A percentile compares a stretch with the other conserved stretches of the same genome.
phyloP scores from a whole-genome alignment of 2,329 filamentous ascomycete species.

The Epichloe sp. region DNA sequence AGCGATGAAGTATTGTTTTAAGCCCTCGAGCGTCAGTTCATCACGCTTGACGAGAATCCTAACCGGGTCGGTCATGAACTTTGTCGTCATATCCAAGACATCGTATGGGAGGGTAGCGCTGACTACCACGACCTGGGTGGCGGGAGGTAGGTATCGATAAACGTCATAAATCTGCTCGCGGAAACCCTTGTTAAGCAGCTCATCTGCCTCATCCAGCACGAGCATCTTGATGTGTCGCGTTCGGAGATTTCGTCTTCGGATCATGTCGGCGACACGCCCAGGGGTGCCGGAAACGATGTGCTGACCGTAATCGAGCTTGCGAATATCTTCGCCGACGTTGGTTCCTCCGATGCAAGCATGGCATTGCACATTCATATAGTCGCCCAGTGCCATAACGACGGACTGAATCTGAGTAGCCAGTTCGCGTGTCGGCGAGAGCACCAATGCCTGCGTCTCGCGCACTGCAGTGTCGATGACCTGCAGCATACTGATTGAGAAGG shows the following conservation, averaged over 20 bases:
- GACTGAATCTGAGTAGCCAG: slow-evolving; percentile 97
- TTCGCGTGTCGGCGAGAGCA: slow-evolving; percentile 92
- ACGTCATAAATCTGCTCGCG: slow-evolving; percentile 98
- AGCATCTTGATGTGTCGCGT: slow-evolving; percentile 53
- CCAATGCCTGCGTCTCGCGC: slow-evolving; percentile 85
- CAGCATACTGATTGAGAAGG: slow-evolving; percentile 91
- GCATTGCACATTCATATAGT: slow-evolving; percentile 99
- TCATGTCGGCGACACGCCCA: slow-evolving; percentile 70
- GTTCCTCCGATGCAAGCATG: slow-evolving; percentile 97
- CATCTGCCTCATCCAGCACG: slow-evolving; percentile 47
- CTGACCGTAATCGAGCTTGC: slow-evolving; percentile 93
- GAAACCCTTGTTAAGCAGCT: slow-evolving; percentile 80
- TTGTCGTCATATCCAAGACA: slow-evolving; percentile 97
- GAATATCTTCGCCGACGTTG: slow-evolving; percentile 94
- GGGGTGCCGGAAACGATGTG: slow-evolving; percentile 96
- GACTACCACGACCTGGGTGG: slow-evolving; percentile 96
- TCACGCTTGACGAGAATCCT: slow-evolving; percentile 97
- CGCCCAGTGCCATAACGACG: slow-evolving; percentile 97
- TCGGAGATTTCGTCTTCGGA: slow-evolving; percentile 41
- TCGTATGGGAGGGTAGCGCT: slow-evolving; percentile 95
- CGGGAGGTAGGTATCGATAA: slow-evolving; percentile 89
- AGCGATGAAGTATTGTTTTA: slow-evolving; percentile 99
- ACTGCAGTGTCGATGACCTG: slow-evolving; percentile 92
- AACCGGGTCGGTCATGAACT: slow-evolving; percentile 98
- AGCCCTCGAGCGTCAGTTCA: slow-evolving; percentile 88